These are phyloP conservation scores for Trichoderma gracile DNA, from an alignment of 2,329 filamentous ascomycete genomes.

Conservation along the genomic window DNA sequence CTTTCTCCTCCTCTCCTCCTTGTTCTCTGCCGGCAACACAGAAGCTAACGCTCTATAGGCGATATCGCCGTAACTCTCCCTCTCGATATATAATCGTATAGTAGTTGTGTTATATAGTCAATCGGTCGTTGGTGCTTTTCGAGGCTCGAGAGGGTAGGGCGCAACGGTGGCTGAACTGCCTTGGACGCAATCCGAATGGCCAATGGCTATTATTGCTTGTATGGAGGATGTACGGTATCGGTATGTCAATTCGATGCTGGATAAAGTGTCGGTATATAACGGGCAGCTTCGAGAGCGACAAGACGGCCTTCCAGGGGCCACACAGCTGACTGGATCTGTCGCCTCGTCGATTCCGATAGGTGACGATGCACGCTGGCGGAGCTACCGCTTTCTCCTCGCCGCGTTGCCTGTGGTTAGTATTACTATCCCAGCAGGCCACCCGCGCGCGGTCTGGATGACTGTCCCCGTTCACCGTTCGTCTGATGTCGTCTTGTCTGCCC, in stretches of 20 bases:
- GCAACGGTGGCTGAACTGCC: neutral
- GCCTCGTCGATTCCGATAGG: slow-evolving; percentile 19
- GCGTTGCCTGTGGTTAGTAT: neutral
- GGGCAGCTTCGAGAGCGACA: neutral
- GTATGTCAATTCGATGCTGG: neutral
- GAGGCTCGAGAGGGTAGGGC: neutral
- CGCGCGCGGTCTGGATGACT: slow-evolving; percentile 4
- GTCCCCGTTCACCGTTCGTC: neutral
- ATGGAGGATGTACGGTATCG: neutral
- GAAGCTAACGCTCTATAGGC: neutral
- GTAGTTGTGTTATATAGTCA: too few relatives aligned
- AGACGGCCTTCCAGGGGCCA: slow-evolving; percentile 6
- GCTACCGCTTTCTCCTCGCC: slow-evolving; percentile 4
- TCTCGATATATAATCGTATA: too few relatives aligned
- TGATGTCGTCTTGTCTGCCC: too few relatives aligned
- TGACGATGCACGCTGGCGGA: slow-evolving; percentile 12
- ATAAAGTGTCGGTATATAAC: slow-evolving; percentile 18
- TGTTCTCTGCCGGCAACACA: neutral
- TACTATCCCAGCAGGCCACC: neutral
- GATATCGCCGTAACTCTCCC: too few relatives aligned
- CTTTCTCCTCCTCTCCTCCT: neutral
- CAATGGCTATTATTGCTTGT: slow-evolving; percentile 4
- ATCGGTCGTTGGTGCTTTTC: neutral
- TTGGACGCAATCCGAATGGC: neutral
- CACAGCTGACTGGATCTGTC: slow-evolving; percentile 18